Evolutionary conservation across 2,329 filamentous ascomycete genomes (phyloP), one percentile per base, ranked within the genome.

Genomic region (Hymenoscyphus fructigenus): DNA sequence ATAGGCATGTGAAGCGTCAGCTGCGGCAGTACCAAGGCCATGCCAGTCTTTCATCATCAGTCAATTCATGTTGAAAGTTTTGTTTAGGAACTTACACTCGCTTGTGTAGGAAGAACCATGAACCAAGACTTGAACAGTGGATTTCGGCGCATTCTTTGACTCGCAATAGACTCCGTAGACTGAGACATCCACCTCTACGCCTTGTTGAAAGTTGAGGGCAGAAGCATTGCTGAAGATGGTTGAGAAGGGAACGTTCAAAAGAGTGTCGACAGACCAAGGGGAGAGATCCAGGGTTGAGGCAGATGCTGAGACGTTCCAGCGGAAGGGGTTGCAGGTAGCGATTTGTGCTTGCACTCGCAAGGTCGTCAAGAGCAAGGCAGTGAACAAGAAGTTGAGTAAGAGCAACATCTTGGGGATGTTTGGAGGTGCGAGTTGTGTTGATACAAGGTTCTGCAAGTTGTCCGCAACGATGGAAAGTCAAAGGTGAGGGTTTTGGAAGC

Each of bases 71-170:
- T 17, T 5, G 26, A 32, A 29, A 15, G 2, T 57, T 34, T 26
- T 5, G 2, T 9, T 28, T 17, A 12, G 5, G 2, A 14, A 28
- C 55, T 34, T 57, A 57, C 55, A 57, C 6, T 57, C 55, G 17
- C 55, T 29, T 12, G 55, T 57, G 28, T 57, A 57, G 55, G 55
- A 32, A n/a, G 28, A 29, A n/a, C 28, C 55, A 57, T 57, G 55
- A 57, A 34, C 55, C 26, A 57, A 34, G 26, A 57, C 9, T 32
- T 57, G 55, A 9, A 57, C 20, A 32, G 28, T 57, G 5, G 28
- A n/a, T 9, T 34, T 57, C 10, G 28, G 26, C 5, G 28, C 14
- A 20, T 34, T 20, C 55, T 32, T 32, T 32, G 55, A 28, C 26
- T 57, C 55, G 17, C 55, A 57, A n/a, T 57, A 57, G 15, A 29